phyloP scores from a whole-genome alignment of 2,329 filamentous ascomycete genomes.

The Aureobasidium sp. region DNA sequence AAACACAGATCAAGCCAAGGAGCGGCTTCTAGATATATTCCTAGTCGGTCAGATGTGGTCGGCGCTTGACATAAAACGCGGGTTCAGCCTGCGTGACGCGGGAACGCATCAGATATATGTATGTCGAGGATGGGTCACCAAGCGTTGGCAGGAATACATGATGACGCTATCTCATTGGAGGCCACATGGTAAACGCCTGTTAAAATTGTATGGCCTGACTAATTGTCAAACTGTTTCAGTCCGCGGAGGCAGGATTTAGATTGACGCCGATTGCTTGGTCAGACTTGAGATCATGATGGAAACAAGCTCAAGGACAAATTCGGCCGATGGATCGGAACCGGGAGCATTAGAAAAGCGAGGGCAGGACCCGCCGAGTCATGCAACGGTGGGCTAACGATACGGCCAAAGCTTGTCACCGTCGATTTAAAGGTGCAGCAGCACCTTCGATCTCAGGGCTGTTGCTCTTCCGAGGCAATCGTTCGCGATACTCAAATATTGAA shows the following conservation, averaged over 20 bases:
- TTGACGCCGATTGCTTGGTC: constrained; percentile 13
- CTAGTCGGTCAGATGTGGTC: neutral
- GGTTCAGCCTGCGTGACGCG: neutral
- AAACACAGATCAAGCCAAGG: neutral
- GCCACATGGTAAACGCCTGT: constrained; percentile 7
- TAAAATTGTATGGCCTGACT: constrained; percentile 15
- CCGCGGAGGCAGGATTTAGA: constrained; percentile 13
- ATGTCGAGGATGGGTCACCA: constrained; percentile 8
- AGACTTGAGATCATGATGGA: constrained; percentile 10
- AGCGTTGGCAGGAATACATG: constrained; percentile 9
- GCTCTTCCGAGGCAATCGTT: neutral
- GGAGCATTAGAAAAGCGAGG: neutral
- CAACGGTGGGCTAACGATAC: constrained; percentile 2
- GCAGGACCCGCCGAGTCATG: constrained; percentile 2
- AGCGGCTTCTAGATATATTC: neutral
- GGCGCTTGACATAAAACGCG: constrained; percentile 4
- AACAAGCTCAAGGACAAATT: constrained; percentile 1
- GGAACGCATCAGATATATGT: constrained; percentile 13
- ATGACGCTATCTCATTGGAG: constrained; percentile 11
- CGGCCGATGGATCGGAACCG: constrained; percentile 10
- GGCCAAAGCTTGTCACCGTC: neutral
- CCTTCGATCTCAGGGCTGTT: constrained; percentile 1
- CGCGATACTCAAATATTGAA: neutral
- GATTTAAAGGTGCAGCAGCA: neutral
- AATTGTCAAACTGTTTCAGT: constrained; percentile 15